Evolutionary conservation across 1,284 basidiomycete genomes (phyloP), one percentile per base, ranked within the genome.

Genomic region (Kalmanozyma brasiliensis): DNA sequence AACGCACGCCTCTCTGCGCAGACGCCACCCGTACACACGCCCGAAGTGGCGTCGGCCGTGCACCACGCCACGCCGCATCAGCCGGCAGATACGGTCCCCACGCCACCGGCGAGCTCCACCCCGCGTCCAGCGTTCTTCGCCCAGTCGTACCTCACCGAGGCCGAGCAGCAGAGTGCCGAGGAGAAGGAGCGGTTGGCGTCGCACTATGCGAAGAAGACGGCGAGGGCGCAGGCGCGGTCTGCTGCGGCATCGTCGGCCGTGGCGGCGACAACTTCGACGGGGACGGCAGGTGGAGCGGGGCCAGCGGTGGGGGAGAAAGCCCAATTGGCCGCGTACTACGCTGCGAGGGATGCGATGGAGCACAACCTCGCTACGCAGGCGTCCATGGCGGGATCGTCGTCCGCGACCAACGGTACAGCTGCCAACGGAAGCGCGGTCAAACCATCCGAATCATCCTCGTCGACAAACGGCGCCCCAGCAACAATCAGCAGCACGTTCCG

Each of bases 281-380:
- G 41, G 26, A 23, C 38, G 19, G 34, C 23, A 9, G 34, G 33
- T 22, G 34, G 45, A n/a, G 17, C 8, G 26, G 35, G 2, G 10
- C 19, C 11, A 26, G 16, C 4, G 26, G n/a, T 13, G 17, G 53
- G 63, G 32, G 68, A 72, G 33, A 72, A 72, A 22, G 68, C 64
- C 2, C 68, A 72, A 32, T 26, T 72, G 26, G 65, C 63, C 1
- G 68, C 68, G 9, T 72, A 72, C 37, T 72, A 72, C 23, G 68
- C 63, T 13, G 68, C 68, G 3, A 44, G 52, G 16, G 64, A 72
- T 36, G 62, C 63, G 2, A 55, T 61, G 52, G 46, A 63, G 43
- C 37, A 62, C 24, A 37, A 62, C n/a, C 37, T 57, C 3, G 20
- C 17, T 30, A n/a, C 16, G 7, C 48, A 52, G 24, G 7, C 52